A percentile compares a stretch with the other conserved stretches of the same genome.
These are phyloP conservation scores for Crithidia thermophila DNA, from an alignment of 208 protist species.

Conservation along the genomic window DNA sequence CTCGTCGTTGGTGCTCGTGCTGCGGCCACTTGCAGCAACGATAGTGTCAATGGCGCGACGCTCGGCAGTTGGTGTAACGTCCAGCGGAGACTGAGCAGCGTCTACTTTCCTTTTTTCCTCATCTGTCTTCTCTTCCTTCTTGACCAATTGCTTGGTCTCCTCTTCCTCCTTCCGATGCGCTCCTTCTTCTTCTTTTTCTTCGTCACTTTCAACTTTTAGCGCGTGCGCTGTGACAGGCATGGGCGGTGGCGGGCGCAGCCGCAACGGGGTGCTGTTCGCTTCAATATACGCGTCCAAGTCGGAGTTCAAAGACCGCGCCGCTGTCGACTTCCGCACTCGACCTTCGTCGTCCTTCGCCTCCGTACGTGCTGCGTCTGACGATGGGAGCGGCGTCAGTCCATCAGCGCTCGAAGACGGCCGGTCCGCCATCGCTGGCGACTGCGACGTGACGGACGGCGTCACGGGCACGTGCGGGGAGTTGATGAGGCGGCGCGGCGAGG, in stretches of 20 bases:
- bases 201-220: too few relatives aligned
- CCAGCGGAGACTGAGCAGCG: too few relatives aligned
- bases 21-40: too few relatives aligned
- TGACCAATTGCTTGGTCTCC: too few relatives aligned
- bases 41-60: too few relatives aligned
- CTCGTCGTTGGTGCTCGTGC: background rate
- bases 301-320: slow-evolving; percentile 13
- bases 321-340: background rate
- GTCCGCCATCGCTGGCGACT: background rate
- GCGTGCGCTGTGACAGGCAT: background rate
- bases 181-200: too few relatives aligned
- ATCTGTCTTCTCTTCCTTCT: too few relatives aligned
- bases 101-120: too few relatives aligned
- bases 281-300: slow-evolving; percentile 31
- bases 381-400: background rate
- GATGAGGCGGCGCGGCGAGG: slow-evolving; percentile 54
- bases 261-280: slow-evolving; percentile 28
- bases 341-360: background rate
- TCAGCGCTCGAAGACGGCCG: background rate
- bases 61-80: too few relatives aligned
- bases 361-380: too few relatives aligned
- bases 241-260: slow-evolving; percentile 12
- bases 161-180: too few relatives aligned
- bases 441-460: slow-evolving; percentile 30
- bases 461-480: slow-evolving; percentile 56